Percentiles rank a stretch among this genome's conserved stretches.
These are phyloP conservation scores for Leccinum uliginosum DNA, from an alignment of 768 basidiomycete species.

Conservation along the genomic window DNA sequence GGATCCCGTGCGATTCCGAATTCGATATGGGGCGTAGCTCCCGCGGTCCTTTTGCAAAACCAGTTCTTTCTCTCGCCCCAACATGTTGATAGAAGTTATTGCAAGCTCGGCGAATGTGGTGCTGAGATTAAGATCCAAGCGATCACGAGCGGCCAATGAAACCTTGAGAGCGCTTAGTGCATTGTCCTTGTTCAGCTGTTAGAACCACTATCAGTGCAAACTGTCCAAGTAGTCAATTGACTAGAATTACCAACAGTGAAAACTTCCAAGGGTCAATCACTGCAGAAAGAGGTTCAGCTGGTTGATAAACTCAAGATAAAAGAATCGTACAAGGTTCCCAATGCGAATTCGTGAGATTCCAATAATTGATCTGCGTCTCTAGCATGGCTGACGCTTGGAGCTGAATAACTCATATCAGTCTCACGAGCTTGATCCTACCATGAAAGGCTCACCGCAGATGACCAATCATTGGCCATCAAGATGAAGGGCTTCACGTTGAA, in stretches of 20 bases:
- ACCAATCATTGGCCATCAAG: constrained; percentile 88
- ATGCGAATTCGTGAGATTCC: constrained; percentile 96
- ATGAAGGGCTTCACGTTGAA: constrained; percentile 82
- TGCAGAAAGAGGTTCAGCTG: constrained; percentile 26
- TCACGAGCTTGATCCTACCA: background rate
- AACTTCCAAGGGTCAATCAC: constrained; percentile 98
- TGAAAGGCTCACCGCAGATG: constrained; percentile 61
- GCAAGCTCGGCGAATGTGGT: constrained; percentile 86
- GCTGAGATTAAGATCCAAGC: constrained; percentile 88
- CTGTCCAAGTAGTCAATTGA: background rate
- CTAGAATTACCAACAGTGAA: constrained; percentile 52
- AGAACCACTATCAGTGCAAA: constrained; percentile 9
- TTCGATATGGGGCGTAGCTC: constrained; percentile 88
- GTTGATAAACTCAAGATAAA: background rate
- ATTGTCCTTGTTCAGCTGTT: constrained; percentile 52
- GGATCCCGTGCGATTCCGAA: constrained; percentile 89
- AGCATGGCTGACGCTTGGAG: constrained; percentile 80
- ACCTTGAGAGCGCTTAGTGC: constrained; percentile 50
- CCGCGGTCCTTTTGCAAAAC: constrained; percentile 77
- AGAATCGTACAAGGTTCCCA: constrained; percentile 82
- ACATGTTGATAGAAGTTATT: constrained; percentile 65
- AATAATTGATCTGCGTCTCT: constrained; percentile 84
- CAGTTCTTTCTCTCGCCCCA: constrained; percentile 69
- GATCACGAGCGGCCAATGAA: constrained; percentile 68
- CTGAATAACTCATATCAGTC: constrained; percentile 36